These are phyloP conservation scores for Prototheca wickerhamii DNA, from an alignment of 163 green algal species.

Conservation along the genomic window DNA sequence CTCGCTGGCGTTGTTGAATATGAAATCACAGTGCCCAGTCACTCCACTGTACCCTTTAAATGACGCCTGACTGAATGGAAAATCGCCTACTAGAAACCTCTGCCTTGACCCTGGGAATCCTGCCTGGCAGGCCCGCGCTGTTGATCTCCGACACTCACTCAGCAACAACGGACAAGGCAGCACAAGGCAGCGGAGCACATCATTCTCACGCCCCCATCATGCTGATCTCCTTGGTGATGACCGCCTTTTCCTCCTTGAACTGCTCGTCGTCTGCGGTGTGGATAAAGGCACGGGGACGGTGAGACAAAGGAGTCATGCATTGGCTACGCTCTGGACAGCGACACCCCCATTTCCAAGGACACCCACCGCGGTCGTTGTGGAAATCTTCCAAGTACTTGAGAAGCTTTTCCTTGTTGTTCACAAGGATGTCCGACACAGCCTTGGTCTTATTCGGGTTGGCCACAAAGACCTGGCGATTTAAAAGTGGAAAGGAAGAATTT, in stretches of 20 bases:
- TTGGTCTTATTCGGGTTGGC: constrained; percentile 89
- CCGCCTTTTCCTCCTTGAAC: constrained; percentile 87
- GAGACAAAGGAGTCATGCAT: background rate
- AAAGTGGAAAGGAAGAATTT: no score
- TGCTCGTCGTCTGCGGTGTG: constrained; percentile 72
- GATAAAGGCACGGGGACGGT: background rate
- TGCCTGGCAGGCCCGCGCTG: background rate
- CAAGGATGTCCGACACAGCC: constrained; percentile 74
- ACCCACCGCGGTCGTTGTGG: constrained; percentile 71
- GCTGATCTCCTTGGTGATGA: constrained; percentile 79
- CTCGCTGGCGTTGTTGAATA: no score
- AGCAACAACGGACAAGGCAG: no score
- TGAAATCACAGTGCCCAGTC: no score
- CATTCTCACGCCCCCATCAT: constrained; percentile 15
- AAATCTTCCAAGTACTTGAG: constrained; percentile 85
- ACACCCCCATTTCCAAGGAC: background rate
- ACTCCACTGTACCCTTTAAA: no score
- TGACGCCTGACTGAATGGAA: no score
- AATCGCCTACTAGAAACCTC: no score
- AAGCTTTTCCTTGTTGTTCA: constrained; percentile 88
- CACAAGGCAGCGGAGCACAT: background rate
- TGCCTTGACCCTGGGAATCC: no score
- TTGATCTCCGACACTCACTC: background rate
- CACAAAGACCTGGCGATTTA: constrained; percentile 98
- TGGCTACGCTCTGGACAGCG: background rate